Evolutionary conservation across 1,284 basidiomycete genomes (phyloP).

Genomic region (Moniliella sp.): DNA sequence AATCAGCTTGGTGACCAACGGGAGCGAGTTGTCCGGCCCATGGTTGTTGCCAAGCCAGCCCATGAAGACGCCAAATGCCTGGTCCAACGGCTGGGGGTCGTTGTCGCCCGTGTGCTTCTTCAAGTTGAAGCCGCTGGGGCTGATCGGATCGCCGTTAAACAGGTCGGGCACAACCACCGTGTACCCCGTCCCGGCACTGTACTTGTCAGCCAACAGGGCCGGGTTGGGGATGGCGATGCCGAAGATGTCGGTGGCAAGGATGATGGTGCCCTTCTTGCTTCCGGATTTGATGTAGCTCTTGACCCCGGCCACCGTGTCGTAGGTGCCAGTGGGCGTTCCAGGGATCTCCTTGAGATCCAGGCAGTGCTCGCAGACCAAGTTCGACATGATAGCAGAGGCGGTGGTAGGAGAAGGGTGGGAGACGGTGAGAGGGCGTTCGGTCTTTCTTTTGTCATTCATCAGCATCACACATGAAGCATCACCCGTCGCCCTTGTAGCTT

Average conservation of each 20-base stretch:
- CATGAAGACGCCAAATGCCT: conserved; percentile 4
- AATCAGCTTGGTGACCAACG: conserved; percentile 4
- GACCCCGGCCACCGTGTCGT: background rate
- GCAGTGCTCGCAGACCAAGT: conserved; percentile 3
- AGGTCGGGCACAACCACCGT: conserved; percentile 7
- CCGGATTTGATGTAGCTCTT: background rate
- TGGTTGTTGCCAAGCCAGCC: conserved; percentile 6
- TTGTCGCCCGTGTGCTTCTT: conserved; percentile 2
- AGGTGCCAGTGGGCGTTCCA: background rate
- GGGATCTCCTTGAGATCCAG: background rate
- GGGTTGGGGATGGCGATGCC: conserved; percentile 6
- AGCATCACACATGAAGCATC: too few species aligned
- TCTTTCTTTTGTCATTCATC: too few species aligned
- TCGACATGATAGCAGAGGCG: conserved; percentile 2
- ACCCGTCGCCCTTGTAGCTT: too few species aligned
- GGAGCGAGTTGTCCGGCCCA: conserved; percentile 4
- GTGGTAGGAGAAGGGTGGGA: too few species aligned
- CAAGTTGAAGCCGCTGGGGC: conserved; percentile 1
- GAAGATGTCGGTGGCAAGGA: conserved; percentile 6
- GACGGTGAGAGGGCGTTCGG: too few species aligned
- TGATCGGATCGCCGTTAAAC: conserved; percentile 6
- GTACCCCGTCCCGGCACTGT: conserved; percentile 5
- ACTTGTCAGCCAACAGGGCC: conserved; percentile 8
- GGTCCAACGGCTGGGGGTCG: conserved; percentile 1
- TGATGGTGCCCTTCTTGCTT: conserved; percentile 2